Percentiles rank a stretch among this genome's conserved stretches.
phyloP scores from a whole-genome alignment of 2,329 filamentous ascomycete genomes.

The Colletotrichum magnum region DNA sequence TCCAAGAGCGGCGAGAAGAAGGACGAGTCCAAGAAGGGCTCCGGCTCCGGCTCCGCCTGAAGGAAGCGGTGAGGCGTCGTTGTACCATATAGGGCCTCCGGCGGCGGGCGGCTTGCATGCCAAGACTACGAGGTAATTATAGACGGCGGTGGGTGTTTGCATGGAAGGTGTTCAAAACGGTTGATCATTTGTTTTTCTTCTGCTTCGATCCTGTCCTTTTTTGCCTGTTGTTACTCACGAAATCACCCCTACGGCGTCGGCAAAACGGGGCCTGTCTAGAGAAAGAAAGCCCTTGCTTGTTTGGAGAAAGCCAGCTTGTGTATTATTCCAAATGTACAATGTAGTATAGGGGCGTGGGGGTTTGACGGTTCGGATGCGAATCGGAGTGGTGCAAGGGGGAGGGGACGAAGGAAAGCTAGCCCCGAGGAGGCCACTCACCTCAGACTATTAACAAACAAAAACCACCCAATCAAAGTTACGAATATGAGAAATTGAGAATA shows the following conservation, averaged over 20 bases:
- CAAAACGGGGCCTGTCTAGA: conserved; percentile 8
- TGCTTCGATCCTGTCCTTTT: conserved; percentile 28
- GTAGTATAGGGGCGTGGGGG: conserved; percentile 38
- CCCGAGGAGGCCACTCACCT: conserved; percentile 54
- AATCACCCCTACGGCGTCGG: background rate
- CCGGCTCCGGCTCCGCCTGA: conserved; percentile 51
- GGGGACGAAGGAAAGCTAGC: conserved; percentile 41
- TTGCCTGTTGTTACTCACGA: background rate
- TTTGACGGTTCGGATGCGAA: too few relatives aligned
- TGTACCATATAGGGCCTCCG: conserved; percentile 44
- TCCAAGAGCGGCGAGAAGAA: conserved; percentile 46
- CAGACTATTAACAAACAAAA: conserved; percentile 39
- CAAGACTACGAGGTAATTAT: conserved; percentile 28
- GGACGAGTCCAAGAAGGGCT: conserved; percentile 47
- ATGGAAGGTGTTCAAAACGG: conserved; percentile 56
- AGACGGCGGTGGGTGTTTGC: conserved; percentile 44
- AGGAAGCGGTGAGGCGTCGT: background rate
- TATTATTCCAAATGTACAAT: conserved; percentile 44
- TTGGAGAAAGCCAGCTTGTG: conserved; percentile 40
- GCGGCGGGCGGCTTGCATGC: conserved; percentile 9
- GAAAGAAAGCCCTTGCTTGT: conserved; percentile 16
- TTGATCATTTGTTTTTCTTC: conserved; percentile 45
- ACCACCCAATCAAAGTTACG: conserved; percentile 25
- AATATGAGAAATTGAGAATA: conserved; percentile 9
- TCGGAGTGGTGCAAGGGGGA: too few relatives aligned